These are phyloP conservation scores for Vaccinium myrtillus DNA, from an alignment of 148 eudicot species.

Conservation along the genomic window DNA sequence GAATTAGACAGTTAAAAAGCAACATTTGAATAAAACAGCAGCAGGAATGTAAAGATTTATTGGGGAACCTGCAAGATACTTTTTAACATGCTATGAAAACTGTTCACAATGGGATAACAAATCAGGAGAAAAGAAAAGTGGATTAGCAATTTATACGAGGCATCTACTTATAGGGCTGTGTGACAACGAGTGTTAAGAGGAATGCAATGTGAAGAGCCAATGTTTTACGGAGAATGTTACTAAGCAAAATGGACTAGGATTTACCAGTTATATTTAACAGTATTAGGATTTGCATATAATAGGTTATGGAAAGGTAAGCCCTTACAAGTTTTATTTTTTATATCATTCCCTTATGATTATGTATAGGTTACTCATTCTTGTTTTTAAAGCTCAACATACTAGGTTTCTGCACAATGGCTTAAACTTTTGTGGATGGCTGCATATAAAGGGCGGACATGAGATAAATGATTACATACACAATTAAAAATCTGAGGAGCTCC, in stretches of 20 bases:
- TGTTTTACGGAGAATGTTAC: too few species aligned
- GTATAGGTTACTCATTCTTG: not conserved
- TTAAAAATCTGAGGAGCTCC: slow-evolving; percentile 21
- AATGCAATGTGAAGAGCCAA: not conserved
- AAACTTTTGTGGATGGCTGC: not conserved
- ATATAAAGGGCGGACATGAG: not conserved
- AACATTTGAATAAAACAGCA: not conserved
- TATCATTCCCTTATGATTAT: not conserved
- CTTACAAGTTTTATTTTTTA: too few species aligned
- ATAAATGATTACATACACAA: slow-evolving; percentile 12
- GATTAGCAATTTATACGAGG: not conserved
- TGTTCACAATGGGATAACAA: not conserved
- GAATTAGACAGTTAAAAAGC: slow-evolving; percentile 4
- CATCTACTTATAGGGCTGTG: not conserved
- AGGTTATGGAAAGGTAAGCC: not conserved
- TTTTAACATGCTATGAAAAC: not conserved
- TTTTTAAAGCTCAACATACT: not conserved
- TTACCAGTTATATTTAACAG: not conserved
- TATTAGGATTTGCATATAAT: not conserved
- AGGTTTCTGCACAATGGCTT: not conserved
- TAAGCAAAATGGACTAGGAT: not conserved
- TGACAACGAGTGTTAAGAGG: not conserved
- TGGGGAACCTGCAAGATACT: not conserved
- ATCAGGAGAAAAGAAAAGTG: not conserved
- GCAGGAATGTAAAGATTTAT: not conserved